Base-by-base conservation (phyloP, 208 protist species). In the Leishmania tropica region DNA sequence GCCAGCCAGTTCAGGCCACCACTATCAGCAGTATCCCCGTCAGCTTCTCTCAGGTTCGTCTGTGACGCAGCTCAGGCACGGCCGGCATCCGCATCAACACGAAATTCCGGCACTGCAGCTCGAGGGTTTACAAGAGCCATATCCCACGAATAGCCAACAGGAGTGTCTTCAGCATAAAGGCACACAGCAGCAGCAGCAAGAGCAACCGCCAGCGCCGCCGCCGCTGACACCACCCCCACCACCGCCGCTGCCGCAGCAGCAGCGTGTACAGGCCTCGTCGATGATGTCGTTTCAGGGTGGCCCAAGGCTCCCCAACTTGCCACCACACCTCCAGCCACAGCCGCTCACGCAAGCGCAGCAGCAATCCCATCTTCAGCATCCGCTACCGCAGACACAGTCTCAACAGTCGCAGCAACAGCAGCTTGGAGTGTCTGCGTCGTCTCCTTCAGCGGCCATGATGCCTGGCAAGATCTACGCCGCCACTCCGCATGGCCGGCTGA, bases 251-350 rank as follows among this genome's bases (percentile, higher is more conserved):
- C 37, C 1, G 53, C 73, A 45, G 31, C 53, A 37, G 15, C 47
- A 64, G 51, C 73, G 35, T 48, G 37, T 65, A 15, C 51, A 67
- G 35, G 37, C 19, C 10, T 40, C 72, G 17, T 45, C 48, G 10
- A 19, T 60, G 48, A 62, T 60, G 48, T 62, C 72, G 24, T 68
- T 70, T 15, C 76, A 68, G 60, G 28, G 7, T 17, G 45, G 58
- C 19, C 76, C 76, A 28, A 62, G 76, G 24, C 60, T 72, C 40
- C 76, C 76, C 37, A 71, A 79, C 42, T 35, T 79, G 62, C 76
- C 76, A 2, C 76, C 56, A 24, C 76, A 79, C 45, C 76, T 79
- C 3, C 76, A 72, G 21, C 76, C 76, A 37, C 58, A 68, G 42
- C 62, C 10, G 28, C 47, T 53, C 24, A 8, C 75, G 53, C 75